phyloP scores from a whole-genome alignment of 306 rosid genomes.

The Malus sieversii region DNA sequence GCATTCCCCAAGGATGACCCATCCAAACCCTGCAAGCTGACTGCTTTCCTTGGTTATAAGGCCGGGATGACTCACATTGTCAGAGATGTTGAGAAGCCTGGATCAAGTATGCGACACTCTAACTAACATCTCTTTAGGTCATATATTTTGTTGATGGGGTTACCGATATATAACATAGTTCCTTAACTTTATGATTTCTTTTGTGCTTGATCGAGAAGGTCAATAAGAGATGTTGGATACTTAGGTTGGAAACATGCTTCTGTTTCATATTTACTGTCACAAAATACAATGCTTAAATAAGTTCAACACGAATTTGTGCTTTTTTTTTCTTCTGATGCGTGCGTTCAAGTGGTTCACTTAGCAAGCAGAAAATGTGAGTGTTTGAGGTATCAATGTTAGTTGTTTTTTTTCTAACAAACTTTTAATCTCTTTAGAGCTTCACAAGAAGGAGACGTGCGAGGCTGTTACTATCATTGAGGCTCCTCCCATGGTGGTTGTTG shows the following conservation, averaged over 20 bases:
- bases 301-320: too few species aligned
- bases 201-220: neutral
- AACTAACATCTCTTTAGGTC: neutral
- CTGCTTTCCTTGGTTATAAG: slow-evolving; percentile 79
- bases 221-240: too few species aligned
- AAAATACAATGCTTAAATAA: too few species aligned
- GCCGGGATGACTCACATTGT: slow-evolving; percentile 93
- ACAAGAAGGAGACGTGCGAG: slow-evolving; percentile 89
- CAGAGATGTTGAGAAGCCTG: slow-evolving; percentile 79
- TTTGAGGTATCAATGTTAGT: neutral
- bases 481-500: slow-evolving; percentile 80
- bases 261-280: too few species aligned
- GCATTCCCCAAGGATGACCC: slow-evolving; percentile 84
- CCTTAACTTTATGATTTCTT: neutral
- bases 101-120: slow-evolving; percentile 42
- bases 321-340: neutral
- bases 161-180: neutral
- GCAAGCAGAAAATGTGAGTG: neutral
- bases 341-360: neutral
- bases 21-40: slow-evolving; percentile 52
- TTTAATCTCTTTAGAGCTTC: slow-evolving; percentile 43
- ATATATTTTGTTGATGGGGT: neutral
- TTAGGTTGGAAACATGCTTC: too few species aligned
- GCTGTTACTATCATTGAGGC: slow-evolving; percentile 77
- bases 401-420: neutral